These are phyloP conservation scores for Ambrosia hybrid DNA, from an alignment of 140 eudicot species.

Conservation along the genomic window DNA sequence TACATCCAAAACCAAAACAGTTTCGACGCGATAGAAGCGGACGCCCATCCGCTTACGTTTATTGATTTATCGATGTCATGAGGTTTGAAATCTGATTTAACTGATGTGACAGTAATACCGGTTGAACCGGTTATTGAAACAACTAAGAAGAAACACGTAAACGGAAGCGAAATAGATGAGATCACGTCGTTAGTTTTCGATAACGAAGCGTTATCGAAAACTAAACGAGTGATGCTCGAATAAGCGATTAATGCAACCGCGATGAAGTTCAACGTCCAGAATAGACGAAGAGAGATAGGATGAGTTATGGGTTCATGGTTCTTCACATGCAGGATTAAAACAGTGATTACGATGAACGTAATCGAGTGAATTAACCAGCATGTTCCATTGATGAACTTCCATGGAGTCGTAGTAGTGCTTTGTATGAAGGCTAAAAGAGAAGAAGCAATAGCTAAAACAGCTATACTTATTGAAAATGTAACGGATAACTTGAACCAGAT, in stretches of 20 bases:
- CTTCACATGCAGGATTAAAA: constrained; percentile 52
- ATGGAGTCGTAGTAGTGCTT: constrained; percentile 20
- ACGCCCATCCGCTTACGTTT: constrained; percentile 49
- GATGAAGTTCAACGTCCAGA: constrained; percentile 49
- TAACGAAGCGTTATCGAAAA: not conserved
- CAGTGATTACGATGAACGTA: constrained; percentile 34
- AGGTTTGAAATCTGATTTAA: constrained; percentile 31
- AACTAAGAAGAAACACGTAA: constrained; percentile 46
- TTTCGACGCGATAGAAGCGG: constrained; percentile 62
- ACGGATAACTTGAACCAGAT: constrained; percentile 53
- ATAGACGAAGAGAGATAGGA: constrained; percentile 56
- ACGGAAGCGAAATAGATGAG: constrained; percentile 35
- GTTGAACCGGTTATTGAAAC: constrained; percentile 50
- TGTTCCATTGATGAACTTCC: constrained; percentile 36
- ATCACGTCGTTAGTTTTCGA: constrained; percentile 38
- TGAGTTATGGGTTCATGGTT: constrained; percentile 42
- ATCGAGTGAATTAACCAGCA: constrained; percentile 58
- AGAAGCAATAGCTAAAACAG: constrained; percentile 34
- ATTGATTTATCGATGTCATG: constrained; percentile 6
- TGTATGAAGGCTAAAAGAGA: constrained; percentile 36
- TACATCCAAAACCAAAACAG: constrained; percentile 64
- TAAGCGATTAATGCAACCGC: constrained; percentile 32
- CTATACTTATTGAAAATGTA: constrained; percentile 24
- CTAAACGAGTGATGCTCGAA: constrained; percentile 43
- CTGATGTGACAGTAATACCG: constrained; percentile 39